Evolutionary conservation across 768 basidiomycete species (phyloP).

Genomic region (Psilocybe cubensis): DNA sequence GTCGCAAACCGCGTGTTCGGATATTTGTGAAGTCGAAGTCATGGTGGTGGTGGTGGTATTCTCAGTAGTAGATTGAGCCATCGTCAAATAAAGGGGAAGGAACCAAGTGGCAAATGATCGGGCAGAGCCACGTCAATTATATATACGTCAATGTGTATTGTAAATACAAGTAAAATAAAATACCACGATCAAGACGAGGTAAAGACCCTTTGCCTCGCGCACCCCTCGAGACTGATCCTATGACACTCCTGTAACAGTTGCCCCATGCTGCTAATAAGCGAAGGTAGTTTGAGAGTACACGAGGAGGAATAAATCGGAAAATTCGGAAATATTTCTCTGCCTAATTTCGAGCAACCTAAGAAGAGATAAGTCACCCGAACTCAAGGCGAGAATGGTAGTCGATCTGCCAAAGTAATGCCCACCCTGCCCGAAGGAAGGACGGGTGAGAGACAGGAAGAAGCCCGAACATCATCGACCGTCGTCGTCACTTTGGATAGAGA

Average conservation of each 20-base stretch:
- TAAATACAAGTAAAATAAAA: slow-evolving; percentile 18
- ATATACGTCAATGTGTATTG: slow-evolving; percentile 16
- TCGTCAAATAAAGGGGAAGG: slow-evolving; percentile 16
- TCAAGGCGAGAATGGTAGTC: slow-evolving; percentile 69
- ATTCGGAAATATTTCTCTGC: slow-evolving; percentile 63
- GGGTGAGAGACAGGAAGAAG: slow-evolving; percentile 78
- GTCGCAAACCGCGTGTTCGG: slow-evolving; percentile 20
- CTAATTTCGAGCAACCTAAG: slow-evolving; percentile 80
- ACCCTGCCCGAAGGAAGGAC: slow-evolving; percentile 32
- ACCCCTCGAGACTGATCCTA: slow-evolving; percentile 15
- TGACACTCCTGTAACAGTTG: slow-evolving; percentile 7
- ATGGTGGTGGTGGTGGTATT: not conserved
- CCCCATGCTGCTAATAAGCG: slow-evolving; percentile 10
- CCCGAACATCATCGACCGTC: slow-evolving; percentile 60
- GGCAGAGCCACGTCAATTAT: slow-evolving; percentile 25
- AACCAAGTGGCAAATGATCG: slow-evolving; percentile 27
- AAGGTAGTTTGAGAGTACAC: slow-evolving; percentile 16
- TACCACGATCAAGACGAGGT: slow-evolving; percentile 20
- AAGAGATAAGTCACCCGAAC: slow-evolving; percentile 63
- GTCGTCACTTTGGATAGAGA: slow-evolving; percentile 69
- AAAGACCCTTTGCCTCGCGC: slow-evolving; percentile 19
- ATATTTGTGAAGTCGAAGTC: slow-evolving; percentile 15
- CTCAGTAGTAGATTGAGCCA: slow-evolving; percentile 25
- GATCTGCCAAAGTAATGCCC: slow-evolving; percentile 68
- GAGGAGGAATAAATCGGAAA: slow-evolving; percentile 15